Evolutionary conservation across 345 rosid genomes (phyloP).

Genomic region (Hibiscus tridactylites): DNA sequence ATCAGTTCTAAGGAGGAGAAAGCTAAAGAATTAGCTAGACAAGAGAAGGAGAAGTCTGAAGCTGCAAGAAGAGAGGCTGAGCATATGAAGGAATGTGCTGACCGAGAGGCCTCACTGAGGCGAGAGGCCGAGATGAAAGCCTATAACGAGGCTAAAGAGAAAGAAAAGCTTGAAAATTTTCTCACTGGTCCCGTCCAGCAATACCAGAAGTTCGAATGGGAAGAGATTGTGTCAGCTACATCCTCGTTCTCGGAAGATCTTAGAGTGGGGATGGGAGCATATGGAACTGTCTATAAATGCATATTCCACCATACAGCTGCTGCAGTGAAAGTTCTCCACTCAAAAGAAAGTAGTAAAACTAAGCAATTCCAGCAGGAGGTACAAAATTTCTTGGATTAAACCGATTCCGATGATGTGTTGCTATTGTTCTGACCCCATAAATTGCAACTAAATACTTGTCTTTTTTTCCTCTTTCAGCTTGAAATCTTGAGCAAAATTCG

Average conservation of each 20-base stretch:
- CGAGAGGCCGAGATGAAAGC: constrained; percentile 55
- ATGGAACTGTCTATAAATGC: constrained; percentile 74
- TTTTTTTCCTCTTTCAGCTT: constrained; percentile 36
- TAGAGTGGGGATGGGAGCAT: constrained; percentile 71
- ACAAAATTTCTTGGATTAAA: constrained; percentile 8
- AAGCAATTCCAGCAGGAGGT: constrained; percentile 87
- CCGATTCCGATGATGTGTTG: not conserved
- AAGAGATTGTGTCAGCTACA: constrained; percentile 71
- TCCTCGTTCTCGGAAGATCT: constrained; percentile 68
- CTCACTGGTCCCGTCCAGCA: constrained; percentile 40
- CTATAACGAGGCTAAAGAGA: constrained; percentile 48
- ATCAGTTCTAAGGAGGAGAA: constrained; percentile 43
- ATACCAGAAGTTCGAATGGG: constrained; percentile 62
- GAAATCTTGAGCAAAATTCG: constrained; percentile 74
- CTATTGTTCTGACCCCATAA: not conserved
- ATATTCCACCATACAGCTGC: constrained; percentile 57
- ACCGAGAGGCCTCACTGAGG: constrained; percentile 49
- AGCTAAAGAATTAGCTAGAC: constrained; percentile 42
- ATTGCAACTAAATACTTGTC: constrained; percentile 2
- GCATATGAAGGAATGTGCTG: constrained; percentile 29
- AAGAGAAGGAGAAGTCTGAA: constrained; percentile 51
- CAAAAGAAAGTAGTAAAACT: constrained; percentile 40
- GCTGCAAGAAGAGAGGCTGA: constrained; percentile 52
- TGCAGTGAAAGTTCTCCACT: constrained; percentile 82
- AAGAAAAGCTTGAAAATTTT: constrained; percentile 57